Evolutionary conservation across 192 early-diverging fungal species (phyloP).

Genomic region (Ambispora gerdemannii): DNA sequence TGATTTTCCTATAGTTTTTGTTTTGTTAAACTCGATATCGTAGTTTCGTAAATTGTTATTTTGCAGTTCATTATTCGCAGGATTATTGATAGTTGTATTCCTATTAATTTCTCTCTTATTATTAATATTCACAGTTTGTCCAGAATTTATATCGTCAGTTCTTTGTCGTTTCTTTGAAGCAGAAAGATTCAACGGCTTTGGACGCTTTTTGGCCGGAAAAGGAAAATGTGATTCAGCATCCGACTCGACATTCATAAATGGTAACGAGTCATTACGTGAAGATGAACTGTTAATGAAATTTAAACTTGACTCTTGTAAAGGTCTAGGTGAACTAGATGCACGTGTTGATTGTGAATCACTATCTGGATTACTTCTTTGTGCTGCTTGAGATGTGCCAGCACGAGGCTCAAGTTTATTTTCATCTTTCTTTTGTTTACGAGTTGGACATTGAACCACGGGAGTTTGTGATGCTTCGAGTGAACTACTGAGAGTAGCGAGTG

Average conservation of each 20-base stretch:
- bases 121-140: too few relatives aligned
- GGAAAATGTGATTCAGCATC: neutral
- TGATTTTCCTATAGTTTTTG: too few relatives aligned
- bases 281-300: neutral
- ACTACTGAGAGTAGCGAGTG: neutral
- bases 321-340: neutral
- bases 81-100: neutral
- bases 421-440: neutral
- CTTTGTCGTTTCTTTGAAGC: conserved; percentile 9
- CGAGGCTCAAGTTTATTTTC: neutral
- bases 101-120: neutral
- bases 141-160: too few relatives aligned
- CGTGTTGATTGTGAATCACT: neutral
- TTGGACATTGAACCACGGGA: neutral
- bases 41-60: too few relatives aligned
- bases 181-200: neutral
- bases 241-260: neutral
- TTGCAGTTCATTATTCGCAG: too few relatives aligned
- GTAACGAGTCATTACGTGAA: neutral
- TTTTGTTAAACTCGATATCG: too few relatives aligned
- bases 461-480: conserved; percentile 1
- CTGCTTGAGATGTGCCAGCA: neutral
- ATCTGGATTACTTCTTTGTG: neutral
- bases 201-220: conserved; percentile 6
- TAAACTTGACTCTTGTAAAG: neutral